Base-by-base conservation (phyloP, 805 yeast genomes). In the Zygotorulaspora danielsina region DNA sequence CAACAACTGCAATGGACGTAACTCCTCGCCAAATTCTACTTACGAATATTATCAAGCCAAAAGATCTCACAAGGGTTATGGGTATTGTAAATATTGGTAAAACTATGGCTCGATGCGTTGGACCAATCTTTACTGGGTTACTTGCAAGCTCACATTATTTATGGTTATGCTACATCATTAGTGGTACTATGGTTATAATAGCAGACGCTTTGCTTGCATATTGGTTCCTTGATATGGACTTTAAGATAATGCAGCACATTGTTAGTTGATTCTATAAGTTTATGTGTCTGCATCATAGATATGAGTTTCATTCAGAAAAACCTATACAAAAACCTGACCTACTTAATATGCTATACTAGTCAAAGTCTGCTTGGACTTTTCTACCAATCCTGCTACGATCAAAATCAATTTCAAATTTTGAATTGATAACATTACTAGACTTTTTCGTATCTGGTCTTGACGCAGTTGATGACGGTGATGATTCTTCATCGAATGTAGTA, bases 21-120 rank as follows among this genome's bases (percentile, higher is more conserved):
- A 93, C 87, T 2, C 96, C 96, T 5, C 74, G 97, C 36, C 96
- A 87, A 62, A 76, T 87, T 6, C 67, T 88, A 28, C 63, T 88
- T 35, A 79, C 94, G 0, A 71, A 84, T 2, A 66, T 86, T 15
- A 77, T 88, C 27, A 70, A 72, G 11, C 71, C 73, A 9, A 61
- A 68, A 8, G 93, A 85, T 34, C 65, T 89, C 34, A 79, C 95
- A 2, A 75, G 71, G 50, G 88, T 83, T 1, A 72, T 88, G 78
- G 96, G 96, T 2, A 68, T 84, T 1, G 95, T 88, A 7, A 88
- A 87, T 54, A 79, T 88, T 26, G 87, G 83, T 18, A 86, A 87
- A 59, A 89, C 96, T 1, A 71, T 84, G 47, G 94, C 95, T 0
- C 71, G 95, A 44, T 78, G 93, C 32, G 57, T 84, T 8, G 95